These are phyloP conservation scores for Oryza rufipogon DNA, from an alignment of 176 grass and related monocot genomes.

Conservation along the genomic window DNA sequence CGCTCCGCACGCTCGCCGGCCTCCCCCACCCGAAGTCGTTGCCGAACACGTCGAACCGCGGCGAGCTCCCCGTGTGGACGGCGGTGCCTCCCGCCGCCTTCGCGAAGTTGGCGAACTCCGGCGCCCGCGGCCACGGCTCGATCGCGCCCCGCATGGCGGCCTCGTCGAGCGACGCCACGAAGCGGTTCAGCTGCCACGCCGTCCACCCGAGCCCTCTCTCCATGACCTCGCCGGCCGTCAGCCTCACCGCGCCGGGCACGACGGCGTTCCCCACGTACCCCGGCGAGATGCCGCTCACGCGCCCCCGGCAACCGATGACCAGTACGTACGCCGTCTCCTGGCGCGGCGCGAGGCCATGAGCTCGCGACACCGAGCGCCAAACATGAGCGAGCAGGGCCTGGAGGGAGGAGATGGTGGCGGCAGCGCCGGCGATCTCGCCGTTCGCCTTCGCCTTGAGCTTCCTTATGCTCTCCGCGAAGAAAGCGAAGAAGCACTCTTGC, in stretches of 20 bases:
- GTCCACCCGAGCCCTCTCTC: background rate
- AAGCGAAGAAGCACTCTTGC: conserved; percentile 44
- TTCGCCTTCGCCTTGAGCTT: conserved; percentile 49
- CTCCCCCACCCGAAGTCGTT: conserved; percentile 35
- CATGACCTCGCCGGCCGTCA: conserved; percentile 25
- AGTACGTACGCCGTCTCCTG: conserved; percentile 27
- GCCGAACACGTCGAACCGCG: no score
- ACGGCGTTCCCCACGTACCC: conserved; percentile 48
- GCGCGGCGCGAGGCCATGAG: conserved; percentile 17
- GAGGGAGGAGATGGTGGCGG: conserved; percentile 43
- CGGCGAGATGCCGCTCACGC: background rate
- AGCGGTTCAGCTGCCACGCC: conserved; percentile 28
- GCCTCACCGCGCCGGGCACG: background rate
- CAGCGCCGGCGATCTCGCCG: conserved; percentile 24
- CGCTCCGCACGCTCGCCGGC: conserved; percentile 45
- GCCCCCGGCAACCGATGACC: conserved; percentile 26
- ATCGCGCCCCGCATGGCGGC: background rate
- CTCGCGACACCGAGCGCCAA: conserved; percentile 41
- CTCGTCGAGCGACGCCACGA: conserved; percentile 31
- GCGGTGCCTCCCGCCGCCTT: background rate
- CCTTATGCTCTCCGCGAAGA: conserved; percentile 11
- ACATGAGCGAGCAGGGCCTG: conserved; percentile 43
- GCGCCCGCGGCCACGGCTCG: background rate
- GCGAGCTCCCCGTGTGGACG: conserved; percentile 18
- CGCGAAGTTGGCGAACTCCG: background rate